Evolutionary conservation across 371 early-diverging fungal genomes (phyloP).

Genomic region (Mucor racemosus): DNA sequence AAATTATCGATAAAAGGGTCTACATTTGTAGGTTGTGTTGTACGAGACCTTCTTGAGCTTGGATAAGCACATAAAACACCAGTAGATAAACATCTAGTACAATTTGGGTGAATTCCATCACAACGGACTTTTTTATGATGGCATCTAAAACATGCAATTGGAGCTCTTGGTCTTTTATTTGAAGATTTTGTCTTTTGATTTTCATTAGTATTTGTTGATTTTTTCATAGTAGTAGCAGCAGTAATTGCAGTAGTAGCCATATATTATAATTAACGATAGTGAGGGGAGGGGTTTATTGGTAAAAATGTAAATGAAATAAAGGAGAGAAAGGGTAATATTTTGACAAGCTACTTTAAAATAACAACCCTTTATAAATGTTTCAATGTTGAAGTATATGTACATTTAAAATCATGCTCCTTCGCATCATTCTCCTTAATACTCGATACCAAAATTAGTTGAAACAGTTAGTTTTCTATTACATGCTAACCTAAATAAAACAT

Average conservation of each 20-base stretch:
- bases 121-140: slow-evolving; percentile 52
- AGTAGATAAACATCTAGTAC: slow-evolving; percentile 44
- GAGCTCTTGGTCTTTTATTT: slow-evolving; percentile 38
- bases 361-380: neutral
- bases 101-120: slow-evolving; percentile 49
- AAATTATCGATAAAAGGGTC: slow-evolving; percentile 54
- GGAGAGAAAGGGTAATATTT: slow-evolving; percentile 2
- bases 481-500: slow-evolving; percentile 1
- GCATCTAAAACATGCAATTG: slow-evolving; percentile 40
- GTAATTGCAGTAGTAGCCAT: neutral
- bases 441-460: neutral
- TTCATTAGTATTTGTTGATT: neutral
- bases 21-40: slow-evolving; percentile 48
- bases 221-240: slow-evolving; percentile 5
- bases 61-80: slow-evolving; percentile 51
- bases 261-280: slow-evolving; percentile 6
- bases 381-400: neutral
- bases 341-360: neutral
- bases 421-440: neutral
- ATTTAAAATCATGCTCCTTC: neutral
- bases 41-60: slow-evolving; percentile 48
- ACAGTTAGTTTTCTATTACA: neutral
- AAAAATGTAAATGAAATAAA: slow-evolving; percentile 6
- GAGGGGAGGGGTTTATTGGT: neutral
- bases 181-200: slow-evolving; percentile 12